phyloP scores from a whole-genome alignment of 148 eudicot genomes.

The Pouteria glomerata region DNA sequence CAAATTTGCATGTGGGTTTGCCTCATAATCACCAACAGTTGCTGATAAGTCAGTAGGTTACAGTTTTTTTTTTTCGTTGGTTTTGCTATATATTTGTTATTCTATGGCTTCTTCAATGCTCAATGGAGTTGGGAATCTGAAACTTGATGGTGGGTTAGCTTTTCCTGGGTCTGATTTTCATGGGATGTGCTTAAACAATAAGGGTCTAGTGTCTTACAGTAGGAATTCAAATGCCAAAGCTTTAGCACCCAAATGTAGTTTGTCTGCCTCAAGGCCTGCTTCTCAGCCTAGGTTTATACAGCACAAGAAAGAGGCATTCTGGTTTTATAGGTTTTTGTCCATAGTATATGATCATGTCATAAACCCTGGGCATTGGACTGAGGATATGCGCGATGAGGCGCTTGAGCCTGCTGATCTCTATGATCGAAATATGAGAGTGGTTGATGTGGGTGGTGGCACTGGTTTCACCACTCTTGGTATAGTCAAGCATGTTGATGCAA shows the following conservation, averaged over 20 bases:
- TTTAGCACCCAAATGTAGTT: slow-evolving; percentile 52
- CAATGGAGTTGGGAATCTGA: slow-evolving; percentile 46
- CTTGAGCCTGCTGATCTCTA: slow-evolving; percentile 74
- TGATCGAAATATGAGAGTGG: slow-evolving; percentile 50
- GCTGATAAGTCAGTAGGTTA: background rate
- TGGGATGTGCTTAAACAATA: slow-evolving; percentile 27
- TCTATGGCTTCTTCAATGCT: slow-evolving; percentile 66
- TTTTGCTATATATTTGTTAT: background rate
- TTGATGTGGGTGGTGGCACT: slow-evolving; percentile 92
- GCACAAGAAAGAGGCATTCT: slow-evolving; percentile 83
- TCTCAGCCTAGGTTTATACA: slow-evolving; percentile 92
- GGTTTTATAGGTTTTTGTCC: slow-evolving; percentile 83
- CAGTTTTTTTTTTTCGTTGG: background rate
- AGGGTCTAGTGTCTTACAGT: slow-evolving; percentile 21
- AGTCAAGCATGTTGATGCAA: slow-evolving; percentile 82
- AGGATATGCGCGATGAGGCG: slow-evolving; percentile 85
- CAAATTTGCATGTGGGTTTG: background rate
- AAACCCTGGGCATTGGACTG: slow-evolving; percentile 87
- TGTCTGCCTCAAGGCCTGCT: slow-evolving; percentile 65
- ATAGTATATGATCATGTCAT: slow-evolving; percentile 73
- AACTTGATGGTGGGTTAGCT: slow-evolving; percentile 32
- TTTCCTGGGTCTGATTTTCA: slow-evolving; percentile 43
- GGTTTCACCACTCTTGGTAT: slow-evolving; percentile 83
- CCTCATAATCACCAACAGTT: background rate
- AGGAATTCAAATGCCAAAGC: slow-evolving; percentile 23